Conservation (phyloP, 1,284 basidiomycete species). For the Xerocomus amazonicus region DNA sequence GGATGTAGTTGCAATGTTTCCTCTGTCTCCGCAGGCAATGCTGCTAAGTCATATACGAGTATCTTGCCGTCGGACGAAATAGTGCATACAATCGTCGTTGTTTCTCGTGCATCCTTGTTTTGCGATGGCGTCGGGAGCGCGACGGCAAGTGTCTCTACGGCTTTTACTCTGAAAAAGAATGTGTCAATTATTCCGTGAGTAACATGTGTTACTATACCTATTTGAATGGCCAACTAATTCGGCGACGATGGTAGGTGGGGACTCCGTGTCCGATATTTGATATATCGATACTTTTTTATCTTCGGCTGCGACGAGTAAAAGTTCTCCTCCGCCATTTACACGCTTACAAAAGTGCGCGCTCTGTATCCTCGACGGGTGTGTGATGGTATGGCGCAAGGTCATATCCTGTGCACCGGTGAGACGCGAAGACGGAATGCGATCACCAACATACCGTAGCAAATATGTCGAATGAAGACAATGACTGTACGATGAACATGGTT, state of each 20-base stretch:
- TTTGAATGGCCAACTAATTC: slow-evolving; percentile 70
- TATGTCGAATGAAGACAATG: slow-evolving; percentile 73
- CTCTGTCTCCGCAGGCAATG: slow-evolving; percentile 34
- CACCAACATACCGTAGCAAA: slow-evolving; percentile 67
- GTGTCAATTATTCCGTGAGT: background rate
- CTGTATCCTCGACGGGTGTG: slow-evolving; percentile 77
- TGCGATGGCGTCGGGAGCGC: slow-evolving; percentile 41
- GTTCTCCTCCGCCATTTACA: slow-evolving; percentile 50
- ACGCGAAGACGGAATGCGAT: background rate
- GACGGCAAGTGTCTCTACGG: slow-evolving; percentile 59
- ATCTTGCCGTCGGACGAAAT: slow-evolving; percentile 85
- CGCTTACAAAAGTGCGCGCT: slow-evolving; percentile 69
- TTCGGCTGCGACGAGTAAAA: slow-evolving; percentile 81
- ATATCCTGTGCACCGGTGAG: slow-evolving; percentile 51
- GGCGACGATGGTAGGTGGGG: slow-evolving; percentile 51
- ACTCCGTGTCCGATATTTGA: slow-evolving; percentile 44
- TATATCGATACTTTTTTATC: slow-evolving; percentile 83
- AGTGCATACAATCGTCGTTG: slow-evolving; percentile 67
- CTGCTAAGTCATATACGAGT: slow-evolving; percentile 71
- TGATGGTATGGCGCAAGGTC: slow-evolving; percentile 65
- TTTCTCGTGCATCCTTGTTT: slow-evolving; percentile 22
- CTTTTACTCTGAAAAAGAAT: slow-evolving; percentile 56
- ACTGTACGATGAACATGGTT: slow-evolving; percentile 73
- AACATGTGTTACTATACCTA: slow-evolving; percentile 47
- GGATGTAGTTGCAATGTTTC: slow-evolving; percentile 48